Evolutionary conservation across 371 early-diverging fungal species (phyloP).

Genomic region (Batrachochytrium dendrobatidis): DNA sequence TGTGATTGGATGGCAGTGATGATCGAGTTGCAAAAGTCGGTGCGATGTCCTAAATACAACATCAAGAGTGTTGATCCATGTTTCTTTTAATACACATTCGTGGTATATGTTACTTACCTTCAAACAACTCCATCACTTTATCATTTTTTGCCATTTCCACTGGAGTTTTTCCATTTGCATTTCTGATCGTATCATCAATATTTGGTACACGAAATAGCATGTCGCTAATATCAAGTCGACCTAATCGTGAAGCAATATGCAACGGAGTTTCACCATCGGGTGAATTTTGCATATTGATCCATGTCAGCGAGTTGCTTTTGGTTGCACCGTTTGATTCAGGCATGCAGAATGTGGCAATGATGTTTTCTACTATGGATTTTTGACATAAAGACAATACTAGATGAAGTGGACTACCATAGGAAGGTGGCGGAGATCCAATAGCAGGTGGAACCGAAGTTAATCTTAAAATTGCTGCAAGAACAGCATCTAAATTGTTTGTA

Average conservation of each 20-base stretch:
- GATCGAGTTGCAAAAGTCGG: conserved; percentile 10
- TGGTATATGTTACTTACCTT: no score
- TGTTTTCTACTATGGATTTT: conserved; percentile 19
- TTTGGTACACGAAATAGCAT: conserved; percentile 20
- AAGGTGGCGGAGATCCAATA: conserved; percentile 6
- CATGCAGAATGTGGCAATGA: conserved; percentile 17
- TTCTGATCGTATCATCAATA: conserved; percentile 28
- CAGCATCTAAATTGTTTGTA: conserved; percentile 18
- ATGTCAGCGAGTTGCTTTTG: conserved; percentile 2
- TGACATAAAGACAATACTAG: conserved; percentile 30
- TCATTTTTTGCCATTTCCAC: conserved; percentile 25
- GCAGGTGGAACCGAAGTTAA: conserved; percentile 3
- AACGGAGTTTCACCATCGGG: conserved; percentile 35
- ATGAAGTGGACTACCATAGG: conserved; percentile 30
- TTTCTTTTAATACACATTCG: no score
- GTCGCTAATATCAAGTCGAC: conserved; percentile 26
- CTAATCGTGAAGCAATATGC: conserved; percentile 29
- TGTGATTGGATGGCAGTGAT: conserved; percentile 9
- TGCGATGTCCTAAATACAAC: conserved; percentile 10
- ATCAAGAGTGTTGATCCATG: not conserved
- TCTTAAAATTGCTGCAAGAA: conserved; percentile 10
- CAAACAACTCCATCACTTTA: conserved; percentile 10
- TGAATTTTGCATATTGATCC: conserved; percentile 22
- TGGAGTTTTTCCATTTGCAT: conserved; percentile 20
- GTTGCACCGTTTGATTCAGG: not conserved